Base-by-base conservation (phyloP, 2,329 filamentous ascomycete species). In the Colletotrichum tofieldiae region DNA sequence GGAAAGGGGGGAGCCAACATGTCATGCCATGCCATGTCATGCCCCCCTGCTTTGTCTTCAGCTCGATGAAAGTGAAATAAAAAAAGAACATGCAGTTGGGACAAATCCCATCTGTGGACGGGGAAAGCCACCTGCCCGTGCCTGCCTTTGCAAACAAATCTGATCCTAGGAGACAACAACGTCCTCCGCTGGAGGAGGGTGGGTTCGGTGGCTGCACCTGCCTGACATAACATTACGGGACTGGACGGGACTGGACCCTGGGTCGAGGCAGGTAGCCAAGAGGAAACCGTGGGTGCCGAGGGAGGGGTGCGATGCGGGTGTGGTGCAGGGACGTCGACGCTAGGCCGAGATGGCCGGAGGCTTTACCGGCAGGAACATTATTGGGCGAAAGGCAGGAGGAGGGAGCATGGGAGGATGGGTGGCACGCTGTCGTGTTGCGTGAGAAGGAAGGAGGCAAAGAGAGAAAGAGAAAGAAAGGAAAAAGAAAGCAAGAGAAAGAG, bases 241-340 rank as follows among this genome's bases (percentile, higher is more conserved):
- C 63, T 47, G 29, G 23, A 26, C 43, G 26, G 45, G 45, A 60
- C 26, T 67, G 43, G 43, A 51, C 43, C 56, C 32, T 39, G 32
- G 64, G 29, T 26, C 18, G 20, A 37, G 9, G 35, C 8, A 35
- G 26, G 39, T 16, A 65, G 39, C 41, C 60, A 63, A 49, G 60
- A 54, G 35, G 60, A 52, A 55, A 55, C 29, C 45, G 51, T 58
- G 41, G 60, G 55, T 66, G 62, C 37, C 52, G 39, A 45, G 60
- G 14, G 47, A 26, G 23, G 16, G 47, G 49, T 43, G 54, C n/a
- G 47, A 20, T 45, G 55, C 55, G 55, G 55, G 37, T 67, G 47
- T 37, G 37, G 43, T 67, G 64, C 55, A 67, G 64, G 41, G 54
- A 66, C 62, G 37, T 56, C 37, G 37, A 18, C 51, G 35, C 35